These are phyloP conservation scores for Starmerella etchellsii DNA, from an alignment of 805 yeast species.

Conservation along the genomic window DNA sequence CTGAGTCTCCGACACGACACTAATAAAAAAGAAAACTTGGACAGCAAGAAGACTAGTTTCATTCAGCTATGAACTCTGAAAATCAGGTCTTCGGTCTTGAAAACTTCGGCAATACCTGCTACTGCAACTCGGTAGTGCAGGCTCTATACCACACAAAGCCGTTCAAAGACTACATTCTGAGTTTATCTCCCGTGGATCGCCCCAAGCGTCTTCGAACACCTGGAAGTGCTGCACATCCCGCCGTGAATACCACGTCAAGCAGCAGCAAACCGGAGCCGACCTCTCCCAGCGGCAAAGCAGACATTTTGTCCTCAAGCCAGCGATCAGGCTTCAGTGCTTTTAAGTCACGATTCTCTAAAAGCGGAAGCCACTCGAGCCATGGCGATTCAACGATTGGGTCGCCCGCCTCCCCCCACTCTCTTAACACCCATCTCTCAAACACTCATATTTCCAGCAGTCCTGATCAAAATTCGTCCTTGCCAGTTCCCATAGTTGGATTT, in stretches of 20 bases:
- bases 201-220: conserved; percentile 29
- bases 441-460: neutral
- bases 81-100: conserved; percentile 34
- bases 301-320: neutral
- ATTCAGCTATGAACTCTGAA: conserved; percentile 6
- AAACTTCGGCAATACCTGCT: conserved; percentile 59
- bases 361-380: neutral
- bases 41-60: no score
- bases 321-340: conserved; percentile 7
- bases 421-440: neutral
- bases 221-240: conserved; percentile 27
- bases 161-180: conserved; percentile 44
- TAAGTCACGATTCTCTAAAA: conserved; percentile 5
- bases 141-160: conserved; percentile 63
- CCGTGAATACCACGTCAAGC: conserved; percentile 1
- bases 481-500: conserved; percentile 8
- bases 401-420: neutral
- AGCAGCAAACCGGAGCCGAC: neutral
- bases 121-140: conserved; percentile 85
- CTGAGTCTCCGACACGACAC: no score
- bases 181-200: conserved; percentile 22
- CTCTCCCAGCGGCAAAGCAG: neutral
- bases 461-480: neutral
- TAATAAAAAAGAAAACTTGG: no score
- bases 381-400: neutral